Conservation (phyloP, 2,329 filamentous ascomycete genomes). For the Scedosporium boydii region DNA sequence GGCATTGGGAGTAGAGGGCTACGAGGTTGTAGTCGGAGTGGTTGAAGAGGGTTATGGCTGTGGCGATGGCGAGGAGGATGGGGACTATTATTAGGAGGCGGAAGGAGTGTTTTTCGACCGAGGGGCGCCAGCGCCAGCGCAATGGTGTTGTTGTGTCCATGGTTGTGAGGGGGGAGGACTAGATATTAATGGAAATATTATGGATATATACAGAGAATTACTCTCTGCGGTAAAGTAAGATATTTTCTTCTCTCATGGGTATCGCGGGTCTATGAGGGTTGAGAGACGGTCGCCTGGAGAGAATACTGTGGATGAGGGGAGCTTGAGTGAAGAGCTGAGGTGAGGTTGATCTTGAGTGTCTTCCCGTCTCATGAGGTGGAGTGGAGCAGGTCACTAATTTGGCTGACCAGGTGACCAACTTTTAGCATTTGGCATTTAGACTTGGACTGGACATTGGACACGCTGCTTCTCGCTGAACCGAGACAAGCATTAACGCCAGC, state of each 20-base stretch:
- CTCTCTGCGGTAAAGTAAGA: too few species aligned
- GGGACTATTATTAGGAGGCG: constrained; percentile 42
- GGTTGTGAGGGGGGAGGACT: not conserved
- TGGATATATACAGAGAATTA: too few species aligned
- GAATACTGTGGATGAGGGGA: not conserved
- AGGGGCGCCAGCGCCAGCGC: constrained; percentile 22
- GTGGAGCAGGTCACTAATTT: not conserved
- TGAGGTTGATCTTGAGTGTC: not conserved
- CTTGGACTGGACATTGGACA: not conserved
- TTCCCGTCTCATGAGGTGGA: not conserved
- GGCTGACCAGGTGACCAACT: not conserved
- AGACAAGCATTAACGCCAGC: too few species aligned
- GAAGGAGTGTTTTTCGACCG: constrained; percentile 43
- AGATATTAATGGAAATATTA: too few species aligned
- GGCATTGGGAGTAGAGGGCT: constrained; percentile 44
- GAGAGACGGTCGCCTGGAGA: not conserved
- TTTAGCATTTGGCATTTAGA: not conserved
- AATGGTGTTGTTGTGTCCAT: not conserved
- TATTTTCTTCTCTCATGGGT: not conserved
- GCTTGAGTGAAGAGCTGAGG: not conserved
- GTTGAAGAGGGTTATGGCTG: constrained; percentile 29
- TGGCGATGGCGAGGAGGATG: constrained; percentile 33
- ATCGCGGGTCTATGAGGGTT: not conserved
- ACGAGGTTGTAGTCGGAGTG: constrained; percentile 41
- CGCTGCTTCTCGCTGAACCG: too few species aligned